Percentiles rank a stretch among this genome's conserved stretches.
These are phyloP conservation scores for Amanita muscaria DNA, from an alignment of 768 basidiomycete species.

Conservation along the genomic window DNA sequence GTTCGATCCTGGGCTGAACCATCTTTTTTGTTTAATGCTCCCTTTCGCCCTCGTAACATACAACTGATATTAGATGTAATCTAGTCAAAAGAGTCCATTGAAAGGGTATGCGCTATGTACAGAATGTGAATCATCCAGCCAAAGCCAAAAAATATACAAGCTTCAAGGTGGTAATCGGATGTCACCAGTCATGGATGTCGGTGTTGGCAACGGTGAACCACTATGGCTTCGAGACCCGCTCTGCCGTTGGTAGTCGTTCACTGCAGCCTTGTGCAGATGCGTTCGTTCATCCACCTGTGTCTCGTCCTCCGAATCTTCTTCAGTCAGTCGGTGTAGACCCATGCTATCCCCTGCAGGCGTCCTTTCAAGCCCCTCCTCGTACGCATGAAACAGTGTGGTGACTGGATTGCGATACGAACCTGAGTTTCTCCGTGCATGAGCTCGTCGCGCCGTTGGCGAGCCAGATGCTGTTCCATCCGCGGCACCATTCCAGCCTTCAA, in stretches of 20 bases:
- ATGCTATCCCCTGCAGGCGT: constrained; percentile 26
- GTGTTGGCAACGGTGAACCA: constrained; percentile 35
- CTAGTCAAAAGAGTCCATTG: not conserved
- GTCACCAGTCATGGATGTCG: constrained; percentile 27
- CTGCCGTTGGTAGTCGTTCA: constrained; percentile 13
- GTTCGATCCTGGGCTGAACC: constrained; percentile 37
- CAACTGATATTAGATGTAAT: constrained; percentile 1
- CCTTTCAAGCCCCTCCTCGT: constrained; percentile 38
- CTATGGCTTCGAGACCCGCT: constrained; percentile 46
- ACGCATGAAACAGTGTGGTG: constrained; percentile 66
- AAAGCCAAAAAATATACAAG: not conserved
- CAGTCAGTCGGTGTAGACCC: constrained; percentile 54
- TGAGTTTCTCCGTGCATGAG: constrained; percentile 46
- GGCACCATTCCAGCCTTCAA: constrained; percentile 63
- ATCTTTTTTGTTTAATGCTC: constrained; percentile 16
- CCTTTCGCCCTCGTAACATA: not conserved
- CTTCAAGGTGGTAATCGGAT: constrained; percentile 23
- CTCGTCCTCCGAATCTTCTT: constrained; percentile 55
- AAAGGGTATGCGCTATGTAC: too few species aligned
- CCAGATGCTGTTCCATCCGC: constrained; percentile 12
- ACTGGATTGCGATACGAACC: constrained; percentile 60
- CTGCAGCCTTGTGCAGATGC: constrained; percentile 22
- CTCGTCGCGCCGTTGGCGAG: constrained; percentile 20
- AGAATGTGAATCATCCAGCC: not conserved
- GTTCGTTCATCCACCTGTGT: constrained; percentile 41